These are phyloP conservation scores for Clavaria fumosa DNA, from an alignment of 768 basidiomycete species.

Conservation along the genomic window DNA sequence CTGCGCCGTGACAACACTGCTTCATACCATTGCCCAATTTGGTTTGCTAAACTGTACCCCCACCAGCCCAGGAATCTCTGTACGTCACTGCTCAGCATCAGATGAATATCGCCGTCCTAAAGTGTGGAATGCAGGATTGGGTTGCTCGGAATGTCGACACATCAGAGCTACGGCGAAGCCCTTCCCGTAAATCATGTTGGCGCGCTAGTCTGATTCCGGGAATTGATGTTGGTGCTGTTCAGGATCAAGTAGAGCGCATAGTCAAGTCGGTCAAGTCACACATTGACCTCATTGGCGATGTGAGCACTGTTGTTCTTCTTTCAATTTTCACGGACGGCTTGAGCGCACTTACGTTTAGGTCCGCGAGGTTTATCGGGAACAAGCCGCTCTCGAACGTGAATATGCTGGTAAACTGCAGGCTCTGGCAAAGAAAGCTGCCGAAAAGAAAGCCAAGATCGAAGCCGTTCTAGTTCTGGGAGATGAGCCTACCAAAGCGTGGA, in stretches of 20 bases:
- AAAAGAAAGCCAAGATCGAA: constrained; percentile 52
- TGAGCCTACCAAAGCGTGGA: constrained; percentile 49
- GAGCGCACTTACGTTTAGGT: constrained; percentile 27
- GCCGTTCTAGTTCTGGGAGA: constrained; percentile 43
- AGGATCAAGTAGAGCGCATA: constrained; percentile 67
- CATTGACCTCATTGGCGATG: constrained; percentile 49
- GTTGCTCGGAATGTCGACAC: no score
- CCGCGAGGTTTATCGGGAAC: constrained; percentile 55
- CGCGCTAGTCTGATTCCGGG: constrained; percentile 5
- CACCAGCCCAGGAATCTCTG: no score
- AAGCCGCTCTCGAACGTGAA: constrained; percentile 58
- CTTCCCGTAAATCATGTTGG: constrained; percentile 32
- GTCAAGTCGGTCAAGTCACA: constrained; percentile 42
- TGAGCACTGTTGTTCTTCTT: constrained; percentile 19
- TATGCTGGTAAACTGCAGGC: constrained; percentile 58
- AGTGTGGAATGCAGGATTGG: no score
- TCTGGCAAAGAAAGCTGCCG: constrained; percentile 49
- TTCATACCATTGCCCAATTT: no score
- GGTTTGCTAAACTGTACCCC: no score
- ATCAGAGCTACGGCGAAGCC: constrained; percentile 31
- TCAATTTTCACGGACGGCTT: not conserved
- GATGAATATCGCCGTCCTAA: no score
- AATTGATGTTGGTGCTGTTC: constrained; percentile 7
- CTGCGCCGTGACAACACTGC: no score
- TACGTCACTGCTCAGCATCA: no score